phyloP scores from a whole-genome alignment of 306 rosid genomes.

The Cucurbita argyrosperma region DNA sequence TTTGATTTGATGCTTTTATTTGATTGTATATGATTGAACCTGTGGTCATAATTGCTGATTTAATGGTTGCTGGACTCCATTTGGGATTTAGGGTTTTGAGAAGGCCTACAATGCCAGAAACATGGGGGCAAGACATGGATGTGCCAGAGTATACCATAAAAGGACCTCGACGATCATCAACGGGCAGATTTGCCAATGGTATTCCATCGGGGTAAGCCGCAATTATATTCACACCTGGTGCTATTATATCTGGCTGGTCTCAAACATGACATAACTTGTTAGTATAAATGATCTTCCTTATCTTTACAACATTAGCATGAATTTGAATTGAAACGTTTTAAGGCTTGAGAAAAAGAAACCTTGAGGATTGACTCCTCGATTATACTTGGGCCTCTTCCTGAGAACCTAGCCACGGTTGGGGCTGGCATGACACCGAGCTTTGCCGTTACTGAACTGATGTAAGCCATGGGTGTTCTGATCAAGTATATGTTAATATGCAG shows the following conservation, averaged over 20 bases:
- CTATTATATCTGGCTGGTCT: slow-evolving; percentile 35
- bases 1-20: too few relatives aligned
- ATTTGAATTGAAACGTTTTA: neutral
- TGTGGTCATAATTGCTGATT: too few relatives aligned
- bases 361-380: slow-evolving; percentile 33
- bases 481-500: neutral
- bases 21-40: neutral
- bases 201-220: slow-evolving; percentile 18
- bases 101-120: slow-evolving; percentile 35
- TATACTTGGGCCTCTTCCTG: slow-evolving; percentile 44
- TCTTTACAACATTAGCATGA: neutral
- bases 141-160: slow-evolving; percentile 22
- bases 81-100: slow-evolving; percentile 34
- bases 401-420: slow-evolving; percentile 41
- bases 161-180: slow-evolving; percentile 21
- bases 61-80: too few relatives aligned
- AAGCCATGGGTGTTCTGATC: slow-evolving; percentile 33
- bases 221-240: slow-evolving; percentile 41
- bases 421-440: slow-evolving; percentile 18
- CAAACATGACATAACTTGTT: neutral
- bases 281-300: neutral
- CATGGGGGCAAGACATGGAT: slow-evolving; percentile 62
- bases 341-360: slow-evolving; percentile 12
- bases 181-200: slow-evolving; percentile 5
- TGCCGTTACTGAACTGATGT: slow-evolving; percentile 21